Base-by-base conservation (phyloP, 2,329 filamentous ascomycete genomes). In the Aspergillus sojae region DNA sequence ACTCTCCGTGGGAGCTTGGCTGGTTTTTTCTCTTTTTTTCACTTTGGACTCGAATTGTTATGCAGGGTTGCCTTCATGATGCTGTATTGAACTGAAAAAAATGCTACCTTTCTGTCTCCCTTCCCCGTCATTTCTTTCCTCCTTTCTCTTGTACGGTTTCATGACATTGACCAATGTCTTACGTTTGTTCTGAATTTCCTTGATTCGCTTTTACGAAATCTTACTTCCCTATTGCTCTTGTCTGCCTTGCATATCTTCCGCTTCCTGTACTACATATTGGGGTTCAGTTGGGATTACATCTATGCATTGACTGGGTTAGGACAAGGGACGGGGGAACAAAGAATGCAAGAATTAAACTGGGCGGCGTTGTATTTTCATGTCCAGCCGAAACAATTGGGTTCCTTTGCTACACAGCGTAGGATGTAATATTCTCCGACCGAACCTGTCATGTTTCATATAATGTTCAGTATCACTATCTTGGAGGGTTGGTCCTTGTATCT, bases 1-100 rank as follows among this genome's bases (percentile, higher is more conserved):
- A 75, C 75, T 78, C 73, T 75, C 71, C 70, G 68, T 70, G 74
- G 74, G 75, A 76, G 72, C 73, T 75, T 75, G 75, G 74, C 70
- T 76, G 74, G 73, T 65, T 73, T 72, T 70, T 63, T 57, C 59
- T 69, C 67, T 69, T 62, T 57, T 50, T 60, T 66, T 68, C 65
- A 59, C 63, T 61, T 63, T 60, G 65, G 57, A 54, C 61, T 70
- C 66, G 61, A 67, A 68, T 66, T 69, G 62, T 55, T 66, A 62
- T 60, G 67, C 68, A 62, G 63, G 68, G 64, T 68, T 72, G 71
- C 72, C 70, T 71, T 75, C 67, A 72, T 65, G 72, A 74, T 73
- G 67, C 64, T 74, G 73, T 77, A 77, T 71, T 75, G 75, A 76
- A 75, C 71, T 69, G 68, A 72, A 69, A 70, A 72, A 73, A 72